These are phyloP conservation scores for Talaromyces sp. DNA, from an alignment of 2,329 filamentous ascomycete genomes.

Conservation along the genomic window DNA sequence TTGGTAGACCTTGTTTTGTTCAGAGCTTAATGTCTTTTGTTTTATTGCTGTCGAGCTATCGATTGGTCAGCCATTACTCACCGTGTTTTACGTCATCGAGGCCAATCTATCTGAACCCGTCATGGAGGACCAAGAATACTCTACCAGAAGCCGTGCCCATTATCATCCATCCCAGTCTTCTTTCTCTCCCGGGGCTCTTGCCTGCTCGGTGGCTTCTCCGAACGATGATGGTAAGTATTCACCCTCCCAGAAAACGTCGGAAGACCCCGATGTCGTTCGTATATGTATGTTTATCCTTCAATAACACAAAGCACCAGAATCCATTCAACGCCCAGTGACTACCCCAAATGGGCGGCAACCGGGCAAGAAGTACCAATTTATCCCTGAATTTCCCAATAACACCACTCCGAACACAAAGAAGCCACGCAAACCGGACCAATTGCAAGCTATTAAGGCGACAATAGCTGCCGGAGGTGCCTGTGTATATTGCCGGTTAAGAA, in stretches of 20 bases:
- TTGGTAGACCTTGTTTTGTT: background rate
- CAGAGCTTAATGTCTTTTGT: background rate
- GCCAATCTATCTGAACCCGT: background rate
- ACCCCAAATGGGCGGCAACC: background rate
- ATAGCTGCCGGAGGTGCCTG: conserved; percentile 25
- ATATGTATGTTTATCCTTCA: no score
- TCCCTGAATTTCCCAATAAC: background rate
- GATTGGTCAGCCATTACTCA: background rate
- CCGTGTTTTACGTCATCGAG: background rate
- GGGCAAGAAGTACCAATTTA: background rate
- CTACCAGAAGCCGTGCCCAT: background rate
- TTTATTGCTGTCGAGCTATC: background rate
- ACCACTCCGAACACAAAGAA: background rate
- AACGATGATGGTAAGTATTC: background rate
- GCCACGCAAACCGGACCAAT: conserved; percentile 13
- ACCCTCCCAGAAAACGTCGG: no score
- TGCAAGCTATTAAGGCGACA: conserved; percentile 15
- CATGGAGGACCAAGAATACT: background rate
- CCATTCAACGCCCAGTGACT: background rate
- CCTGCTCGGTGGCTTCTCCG: background rate
- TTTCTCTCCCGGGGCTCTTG: no score
- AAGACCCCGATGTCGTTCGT: no score
- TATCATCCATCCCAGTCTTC: no score
- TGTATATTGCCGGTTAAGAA: conserved; percentile 23
- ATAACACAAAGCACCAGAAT: background rate